Percentiles rank a stretch among this genome's conserved stretches.
These are phyloP conservation scores for Jatropha podagrica DNA, from an alignment of 441 rosid genomes.

Conservation along the genomic window DNA sequence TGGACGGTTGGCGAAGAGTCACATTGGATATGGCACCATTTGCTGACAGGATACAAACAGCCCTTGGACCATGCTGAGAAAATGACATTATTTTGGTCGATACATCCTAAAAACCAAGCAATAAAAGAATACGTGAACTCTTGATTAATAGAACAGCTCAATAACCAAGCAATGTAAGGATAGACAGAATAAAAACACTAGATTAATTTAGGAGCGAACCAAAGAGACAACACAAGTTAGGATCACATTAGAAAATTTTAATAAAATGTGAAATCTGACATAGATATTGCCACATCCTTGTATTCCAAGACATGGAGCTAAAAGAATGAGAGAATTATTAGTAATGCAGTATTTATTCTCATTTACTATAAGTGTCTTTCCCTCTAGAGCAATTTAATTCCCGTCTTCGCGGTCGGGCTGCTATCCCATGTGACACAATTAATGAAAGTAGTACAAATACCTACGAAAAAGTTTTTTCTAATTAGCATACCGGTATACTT, in stretches of 20 bases:
- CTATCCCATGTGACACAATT: not conserved
- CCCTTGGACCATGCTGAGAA: conserved; percentile 45
- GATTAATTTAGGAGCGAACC: not conserved
- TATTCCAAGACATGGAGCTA: not conserved
- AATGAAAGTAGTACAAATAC: not conserved
- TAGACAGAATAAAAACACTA: not conserved
- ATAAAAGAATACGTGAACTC: conserved; percentile 1
- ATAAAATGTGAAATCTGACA: not conserved
- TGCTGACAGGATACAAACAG: conserved; percentile 62
- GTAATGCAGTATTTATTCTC: not conserved
- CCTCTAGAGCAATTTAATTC: not conserved
- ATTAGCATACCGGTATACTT: not conserved
- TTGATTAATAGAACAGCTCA: not conserved
- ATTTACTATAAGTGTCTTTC: not conserved
- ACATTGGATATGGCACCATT: conserved; percentile 67
- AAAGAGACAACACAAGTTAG: not conserved
- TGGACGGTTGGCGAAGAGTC: conserved; percentile 58
- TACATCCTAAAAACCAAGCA: conserved; percentile 39
- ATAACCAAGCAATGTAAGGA: not conserved
- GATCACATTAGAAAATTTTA: not conserved
- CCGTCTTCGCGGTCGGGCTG: not conserved
- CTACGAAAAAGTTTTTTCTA: not conserved
- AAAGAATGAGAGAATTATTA: not conserved
- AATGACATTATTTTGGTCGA: conserved; percentile 43
- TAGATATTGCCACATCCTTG: conserved; percentile 6